Evolutionary conservation across 192 early-diverging fungal species (phyloP), one percentile per base, ranked within the genome.

Genomic region (Coemansia sp.): DNA sequence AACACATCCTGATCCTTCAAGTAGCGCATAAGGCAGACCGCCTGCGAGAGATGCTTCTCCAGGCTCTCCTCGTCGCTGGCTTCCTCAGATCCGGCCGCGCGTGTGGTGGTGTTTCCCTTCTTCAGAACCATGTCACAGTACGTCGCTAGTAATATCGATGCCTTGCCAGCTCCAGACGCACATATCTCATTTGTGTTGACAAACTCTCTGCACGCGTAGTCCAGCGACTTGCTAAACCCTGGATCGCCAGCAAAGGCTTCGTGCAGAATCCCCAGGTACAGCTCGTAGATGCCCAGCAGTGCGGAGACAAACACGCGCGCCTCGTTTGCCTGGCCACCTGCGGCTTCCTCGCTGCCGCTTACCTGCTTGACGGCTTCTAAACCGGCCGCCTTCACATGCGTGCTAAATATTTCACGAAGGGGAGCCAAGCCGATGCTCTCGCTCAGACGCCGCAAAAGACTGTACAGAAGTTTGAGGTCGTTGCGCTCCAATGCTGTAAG

Each of bases 1-100:
- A 98, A 99, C 30, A 99, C 93, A 72, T 99, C 97, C 75, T 94
- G 93, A 85, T 96, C 94, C 63, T 95, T 94, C 43, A 99, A 87
- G 72, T 94, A 99, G 75, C 95, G 94, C 81, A 95, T 97, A 15
- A 99, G 87, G 6, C 89, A 95, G 86, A 99, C 94, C 21, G 83
- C 72, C 60, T 71, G 75, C 45, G 71, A 46, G 30, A 88, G 72
- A 51, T 74, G 68, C 35, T 74, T 71, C 64, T 87, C 86, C 31
- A 82, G 68, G 33, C 72, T 77, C 45, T 70, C 72, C 53, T 84
- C 80, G 43, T 71, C 71, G 51, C 67, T 72, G 39, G 72, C 79
- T n/a, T 70, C 71, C 65, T 61, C 67, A 0, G 79, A 67, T 0
- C 79, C 79, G 0, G 67, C 70, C 15, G 52, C 67, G 39, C 79